phyloP scores from a whole-genome alignment of 495 filamentous ascomycete genomes.

The Acidiella bohemica region DNA sequence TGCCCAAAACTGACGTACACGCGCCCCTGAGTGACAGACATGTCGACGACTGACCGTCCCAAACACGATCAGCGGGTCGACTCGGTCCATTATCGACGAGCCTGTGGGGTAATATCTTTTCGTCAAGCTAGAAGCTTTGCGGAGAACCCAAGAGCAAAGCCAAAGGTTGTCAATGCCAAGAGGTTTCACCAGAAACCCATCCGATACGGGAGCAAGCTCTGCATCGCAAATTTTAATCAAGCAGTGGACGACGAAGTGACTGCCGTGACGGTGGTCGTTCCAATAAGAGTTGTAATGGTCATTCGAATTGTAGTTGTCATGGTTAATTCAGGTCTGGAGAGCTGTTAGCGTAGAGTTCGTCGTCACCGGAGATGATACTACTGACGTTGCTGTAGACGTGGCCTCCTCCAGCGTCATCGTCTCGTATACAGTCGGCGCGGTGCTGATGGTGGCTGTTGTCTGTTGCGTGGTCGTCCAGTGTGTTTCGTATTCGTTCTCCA shows the following conservation, averaged over 20 bases:
- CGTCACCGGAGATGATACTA: background rate
- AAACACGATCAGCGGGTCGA: too few relatives aligned
- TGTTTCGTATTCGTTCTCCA: slow-evolving; percentile 15
- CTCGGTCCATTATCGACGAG: too few relatives aligned
- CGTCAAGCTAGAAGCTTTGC: too few relatives aligned
- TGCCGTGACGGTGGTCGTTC: slow-evolving; percentile 7
- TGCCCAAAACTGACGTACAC: too few relatives aligned
- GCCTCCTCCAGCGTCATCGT: slow-evolving; percentile 9
- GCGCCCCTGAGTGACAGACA: too few relatives aligned
- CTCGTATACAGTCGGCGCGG: slow-evolving; percentile 13
- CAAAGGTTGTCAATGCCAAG: too few relatives aligned
- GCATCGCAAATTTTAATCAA: too few relatives aligned
- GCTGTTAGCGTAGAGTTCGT: background rate
- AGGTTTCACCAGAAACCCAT: too few relatives aligned
- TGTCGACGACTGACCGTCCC: too few relatives aligned
- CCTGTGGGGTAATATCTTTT: too few relatives aligned
- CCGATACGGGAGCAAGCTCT: too few relatives aligned
- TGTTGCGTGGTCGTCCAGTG: slow-evolving; percentile 2
- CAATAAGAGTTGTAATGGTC: slow-evolving; percentile 1
- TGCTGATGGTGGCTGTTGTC: background rate
- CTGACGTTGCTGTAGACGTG: background rate
- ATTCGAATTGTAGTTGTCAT: slow-evolving; percentile 9
- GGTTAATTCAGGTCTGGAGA: background rate
- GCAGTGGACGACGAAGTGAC: background rate
- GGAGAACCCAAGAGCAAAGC: too few relatives aligned